These are phyloP conservation scores for Dactylis glomerata DNA, from an alignment of 176 grass and related monocot genomes.

Conservation along the genomic window DNA sequence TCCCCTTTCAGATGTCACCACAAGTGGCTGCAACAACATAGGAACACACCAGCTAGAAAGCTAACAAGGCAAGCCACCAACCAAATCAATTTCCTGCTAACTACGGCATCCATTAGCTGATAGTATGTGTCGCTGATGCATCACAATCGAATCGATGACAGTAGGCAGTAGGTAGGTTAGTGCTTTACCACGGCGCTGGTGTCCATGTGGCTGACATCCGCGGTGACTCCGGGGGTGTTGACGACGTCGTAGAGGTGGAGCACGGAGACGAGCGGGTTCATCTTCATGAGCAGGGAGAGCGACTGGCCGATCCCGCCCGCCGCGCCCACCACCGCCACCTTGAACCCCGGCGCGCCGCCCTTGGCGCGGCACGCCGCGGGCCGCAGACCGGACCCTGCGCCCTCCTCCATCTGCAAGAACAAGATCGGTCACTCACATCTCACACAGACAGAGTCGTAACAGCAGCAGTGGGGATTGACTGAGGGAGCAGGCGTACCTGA, in stretches of 20 bases:
- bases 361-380: constrained; percentile 66
- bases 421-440: background rate
- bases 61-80: background rate
- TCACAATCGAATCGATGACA: background rate
- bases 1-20: background rate
- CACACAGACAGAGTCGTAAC: background rate
- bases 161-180: background rate
- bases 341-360: constrained; percentile 88
- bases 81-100: background rate
- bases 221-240: constrained; percentile 91
- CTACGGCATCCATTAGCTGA: background rate
- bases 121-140: background rate
- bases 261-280: constrained; percentile 95
- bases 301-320: constrained; percentile 92
- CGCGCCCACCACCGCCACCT: constrained; percentile 82
- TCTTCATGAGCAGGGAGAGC: constrained; percentile 95
- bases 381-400: constrained; percentile 41
- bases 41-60: background rate
- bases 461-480: background rate
- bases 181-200: constrained; percentile 74
- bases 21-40: background rate
- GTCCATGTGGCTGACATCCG: constrained; percentile 96
- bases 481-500: constrained; percentile 30
- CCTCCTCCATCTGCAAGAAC: constrained; percentile 48
- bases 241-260: constrained; percentile 96